phyloP scores from a whole-genome alignment of 805 yeast genomes.

The Grigorovia jiainica region DNA sequence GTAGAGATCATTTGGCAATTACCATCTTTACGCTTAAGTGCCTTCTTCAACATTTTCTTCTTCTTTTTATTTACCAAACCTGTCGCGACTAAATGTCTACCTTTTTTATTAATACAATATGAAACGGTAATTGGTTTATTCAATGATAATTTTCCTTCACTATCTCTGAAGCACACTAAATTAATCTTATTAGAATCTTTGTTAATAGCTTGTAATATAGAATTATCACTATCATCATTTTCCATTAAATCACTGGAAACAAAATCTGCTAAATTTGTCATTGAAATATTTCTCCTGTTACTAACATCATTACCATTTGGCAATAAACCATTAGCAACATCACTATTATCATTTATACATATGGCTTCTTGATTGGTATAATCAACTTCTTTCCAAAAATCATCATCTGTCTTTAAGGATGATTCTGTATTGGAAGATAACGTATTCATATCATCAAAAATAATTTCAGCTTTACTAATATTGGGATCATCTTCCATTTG shows the following conservation, averaged over 20 bases:
- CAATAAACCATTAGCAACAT: not conserved
- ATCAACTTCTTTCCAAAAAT: conserved; percentile 28
- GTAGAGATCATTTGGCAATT: conserved; percentile 28
- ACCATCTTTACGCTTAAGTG: conserved; percentile 27
- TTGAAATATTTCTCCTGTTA: not conserved
- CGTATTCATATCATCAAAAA: not conserved
- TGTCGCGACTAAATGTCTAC: conserved; percentile 1
- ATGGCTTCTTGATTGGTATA: conserved; percentile 20
- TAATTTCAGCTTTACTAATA: not conserved
- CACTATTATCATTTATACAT: conserved; percentile 4
- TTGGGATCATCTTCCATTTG: not conserved
- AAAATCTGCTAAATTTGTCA: conserved; percentile 15
- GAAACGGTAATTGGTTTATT: conserved; percentile 7
- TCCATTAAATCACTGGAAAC: conserved; percentile 10
- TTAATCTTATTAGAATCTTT: conserved; percentile 14
- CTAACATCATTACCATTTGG: not conserved
- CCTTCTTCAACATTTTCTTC: conserved; percentile 9
- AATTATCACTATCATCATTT: not conserved
- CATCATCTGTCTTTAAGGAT: conserved; percentile 10
- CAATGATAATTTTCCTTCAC: conserved; percentile 24
- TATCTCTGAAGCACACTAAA: conserved; percentile 23
- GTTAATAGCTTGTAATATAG: not conserved
- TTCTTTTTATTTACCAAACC: conserved; percentile 8
- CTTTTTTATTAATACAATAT: not conserved
- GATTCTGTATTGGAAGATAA: not conserved